Percentiles rank a stretch among this genome's conserved stretches.
Conservation (phyloP, 768 basidiomycete species). For the Pleurotus djamor region DNA sequence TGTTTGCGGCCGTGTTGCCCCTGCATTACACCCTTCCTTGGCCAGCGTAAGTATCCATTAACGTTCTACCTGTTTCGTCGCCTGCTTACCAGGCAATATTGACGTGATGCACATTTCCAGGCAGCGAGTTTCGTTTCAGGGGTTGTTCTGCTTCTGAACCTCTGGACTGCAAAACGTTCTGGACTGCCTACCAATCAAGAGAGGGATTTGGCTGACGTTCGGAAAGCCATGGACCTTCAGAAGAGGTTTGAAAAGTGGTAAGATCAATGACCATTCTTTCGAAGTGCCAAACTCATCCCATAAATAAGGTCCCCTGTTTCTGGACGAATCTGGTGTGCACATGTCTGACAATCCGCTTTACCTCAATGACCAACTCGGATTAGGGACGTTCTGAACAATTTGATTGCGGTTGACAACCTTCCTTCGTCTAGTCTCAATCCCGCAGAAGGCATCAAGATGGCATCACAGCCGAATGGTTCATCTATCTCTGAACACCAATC, state of each 20-base stretch:
- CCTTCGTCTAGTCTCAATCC: conserved; percentile 11
- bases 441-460: conserved; percentile 32
- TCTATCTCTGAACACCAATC: too few species aligned
- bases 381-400: conserved; percentile 17
- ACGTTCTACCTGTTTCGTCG: too few species aligned
- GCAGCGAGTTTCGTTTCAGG: conserved; percentile 33
- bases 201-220: conserved; percentile 58
- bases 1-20: conserved; percentile 37
- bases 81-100: not conserved
- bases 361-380: not conserved
- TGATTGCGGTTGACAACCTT: conserved; percentile 17
- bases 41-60: not conserved
- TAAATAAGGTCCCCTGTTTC: conserved; percentile 34
- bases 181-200: conserved; percentile 43
- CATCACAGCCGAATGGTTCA: not conserved
- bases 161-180: conserved; percentile 57
- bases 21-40: conserved; percentile 21
- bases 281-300: not conserved
- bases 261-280: conserved; percentile 5
- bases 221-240: conserved; percentile 55
- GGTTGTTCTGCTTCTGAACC: conserved; percentile 61
- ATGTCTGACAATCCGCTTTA: not conserved
- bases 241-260: conserved; percentile 36
- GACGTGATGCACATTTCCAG: conserved; percentile 13
- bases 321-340: conserved; percentile 35